These are phyloP conservation scores for Globisporangium viniferum DNA, from an alignment of 352 stramenopile genomes.

Conservation along the genomic window DNA sequence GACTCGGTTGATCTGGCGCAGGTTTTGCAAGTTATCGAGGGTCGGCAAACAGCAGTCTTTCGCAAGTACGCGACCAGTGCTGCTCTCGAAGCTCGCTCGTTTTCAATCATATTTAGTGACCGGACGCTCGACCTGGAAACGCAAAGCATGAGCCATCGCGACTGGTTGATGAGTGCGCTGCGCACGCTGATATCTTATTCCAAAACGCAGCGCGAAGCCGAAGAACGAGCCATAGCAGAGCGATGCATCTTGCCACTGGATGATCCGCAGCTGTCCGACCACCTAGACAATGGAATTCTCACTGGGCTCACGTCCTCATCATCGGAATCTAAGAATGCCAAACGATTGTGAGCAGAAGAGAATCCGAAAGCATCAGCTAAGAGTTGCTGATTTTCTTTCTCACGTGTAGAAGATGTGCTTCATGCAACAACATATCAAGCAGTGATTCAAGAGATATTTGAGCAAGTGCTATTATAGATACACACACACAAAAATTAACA, in stretches of 20 bases:
- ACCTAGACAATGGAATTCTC: not conserved
- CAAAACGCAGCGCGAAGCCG: conserved; percentile 61
- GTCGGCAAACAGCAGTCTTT: conserved; percentile 72
- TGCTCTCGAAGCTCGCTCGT: conserved; percentile 49
- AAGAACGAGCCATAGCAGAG: conserved; percentile 79
- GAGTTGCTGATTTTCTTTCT: too few species aligned
- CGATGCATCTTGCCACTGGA: conserved; percentile 40
- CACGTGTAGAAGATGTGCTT: not conserved
- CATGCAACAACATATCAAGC: not conserved
- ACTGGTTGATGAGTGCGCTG: conserved; percentile 80
- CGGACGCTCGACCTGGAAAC: conserved; percentile 83
- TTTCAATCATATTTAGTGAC: conserved; percentile 73
- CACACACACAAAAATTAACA: not conserved
- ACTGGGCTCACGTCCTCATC: not conserved
- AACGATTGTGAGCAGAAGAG: not conserved
- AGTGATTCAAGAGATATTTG: conserved; percentile 3
- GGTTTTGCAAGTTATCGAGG: conserved; percentile 66
- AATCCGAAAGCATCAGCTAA: not conserved
- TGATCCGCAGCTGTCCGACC: conserved; percentile 12
- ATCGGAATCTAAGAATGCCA: not conserved
- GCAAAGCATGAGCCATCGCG: conserved; percentile 63
- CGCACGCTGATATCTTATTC: conserved; percentile 73
- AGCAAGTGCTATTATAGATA: conserved; percentile 3
- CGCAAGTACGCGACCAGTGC: conserved; percentile 58
- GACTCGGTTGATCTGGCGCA: conserved; percentile 68